Evolutionary conservation across 805 yeast species (phyloP), one percentile per base, ranked within the genome.

Genomic region (Jamesozyma jinghongensis): DNA sequence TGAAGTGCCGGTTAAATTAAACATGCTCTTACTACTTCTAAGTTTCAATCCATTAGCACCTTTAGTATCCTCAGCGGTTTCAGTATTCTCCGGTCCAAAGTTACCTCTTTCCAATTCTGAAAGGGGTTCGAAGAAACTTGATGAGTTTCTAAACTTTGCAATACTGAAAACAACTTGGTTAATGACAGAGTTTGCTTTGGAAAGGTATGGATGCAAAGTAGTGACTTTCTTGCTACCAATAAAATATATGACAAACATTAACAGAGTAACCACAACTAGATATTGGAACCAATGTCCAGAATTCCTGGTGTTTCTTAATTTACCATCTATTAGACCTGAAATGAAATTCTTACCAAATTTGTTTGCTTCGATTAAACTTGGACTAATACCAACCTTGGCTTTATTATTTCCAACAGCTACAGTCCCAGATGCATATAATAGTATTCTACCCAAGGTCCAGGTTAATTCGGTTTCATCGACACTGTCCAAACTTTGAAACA

Each of bases 401-500:
- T 38, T 43, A 2, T 34, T 29, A n/a, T 38, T 19, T 11, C 53
- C 54, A 4, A 44, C 41, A 7, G 37, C 26, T 5, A 85, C 69
- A 47, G 77, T 79, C 13, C 88, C 75, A 0, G 94, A 78, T 0
- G 95, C 96, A 58, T 79, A 85, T 11, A 90, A 59, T 3, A 92
- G 57, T 20, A 88, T 86, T 53, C 83, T 81, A 4, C 98, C 99
- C 28, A 92, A 59, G 0, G 97, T 90, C 99, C 99, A 92, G 0
- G 96, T 83, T 14, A 92, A 66, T 50, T 92, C 98, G 4, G 78
- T 75, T 2, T 94, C 96, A 44, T 85, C 73, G 26, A 92, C 76
- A 14, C 79, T 71, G 41, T 81, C 79, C 0, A 92, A 87, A 45
- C 94, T 81, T 61, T 82, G 86, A 62, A 92, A 87, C 0, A 88